Evolutionary conservation across 2,329 filamentous ascomycete species (phyloP).

Genomic region (Sclerotinia sclerotiorum): DNA sequence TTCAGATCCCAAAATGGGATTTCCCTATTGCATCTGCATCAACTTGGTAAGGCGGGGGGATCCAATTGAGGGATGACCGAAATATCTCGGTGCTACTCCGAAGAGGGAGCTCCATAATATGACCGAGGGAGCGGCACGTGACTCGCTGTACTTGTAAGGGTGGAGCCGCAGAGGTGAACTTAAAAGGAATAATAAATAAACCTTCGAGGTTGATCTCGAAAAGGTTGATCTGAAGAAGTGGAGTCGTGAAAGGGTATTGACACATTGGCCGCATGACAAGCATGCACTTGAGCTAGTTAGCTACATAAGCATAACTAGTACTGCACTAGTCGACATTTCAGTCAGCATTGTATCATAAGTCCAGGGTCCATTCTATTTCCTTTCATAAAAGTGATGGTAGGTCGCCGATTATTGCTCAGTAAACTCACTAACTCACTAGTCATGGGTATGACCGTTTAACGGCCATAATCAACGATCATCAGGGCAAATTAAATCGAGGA

Average conservation of each 20-base stretch:
- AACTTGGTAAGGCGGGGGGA: too few species aligned
- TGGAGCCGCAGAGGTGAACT: background rate
- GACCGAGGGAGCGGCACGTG: conserved; percentile 9
- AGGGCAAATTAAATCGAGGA: background rate
- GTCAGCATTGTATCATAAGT: background rate
- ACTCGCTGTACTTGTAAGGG: background rate
- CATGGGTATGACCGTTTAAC: background rate
- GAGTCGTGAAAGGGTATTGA: background rate
- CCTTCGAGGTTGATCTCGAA: conserved; percentile 3
- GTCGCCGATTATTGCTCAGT: background rate
- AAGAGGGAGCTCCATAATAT: conserved; percentile 2
- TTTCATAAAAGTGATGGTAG: background rate
- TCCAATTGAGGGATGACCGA: background rate
- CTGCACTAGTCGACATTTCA: too few species aligned
- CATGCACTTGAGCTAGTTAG: background rate
- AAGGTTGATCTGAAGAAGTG: background rate
- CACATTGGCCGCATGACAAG: conserved; percentile 9
- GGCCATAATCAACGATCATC: background rate
- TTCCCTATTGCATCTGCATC: too few species aligned
- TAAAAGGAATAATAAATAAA: too few species aligned
- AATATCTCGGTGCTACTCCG: conserved; percentile 2
- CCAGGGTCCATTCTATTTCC: background rate
- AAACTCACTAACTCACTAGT: background rate
- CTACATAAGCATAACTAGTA: background rate
- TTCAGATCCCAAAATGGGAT: too few species aligned